Evolutionary conservation across 2,329 filamentous ascomycete species (phyloP).

Genomic region (Incumbomyces delicatus): DNA sequence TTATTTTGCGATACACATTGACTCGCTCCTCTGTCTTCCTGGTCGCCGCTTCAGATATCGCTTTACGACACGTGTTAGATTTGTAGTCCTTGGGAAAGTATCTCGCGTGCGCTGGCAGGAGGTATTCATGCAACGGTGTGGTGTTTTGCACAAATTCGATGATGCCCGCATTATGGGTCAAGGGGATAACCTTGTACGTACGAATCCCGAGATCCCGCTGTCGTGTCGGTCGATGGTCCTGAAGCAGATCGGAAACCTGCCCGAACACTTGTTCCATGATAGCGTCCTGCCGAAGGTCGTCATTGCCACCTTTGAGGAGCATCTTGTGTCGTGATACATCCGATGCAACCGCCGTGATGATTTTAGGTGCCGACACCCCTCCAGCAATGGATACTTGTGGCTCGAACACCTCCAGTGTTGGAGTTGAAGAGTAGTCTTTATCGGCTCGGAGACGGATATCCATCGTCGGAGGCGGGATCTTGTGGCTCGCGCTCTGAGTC

Average conservation of each 20-base stretch:
- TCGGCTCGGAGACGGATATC: constrained; percentile 64
- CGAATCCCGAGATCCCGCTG: constrained; percentile 83
- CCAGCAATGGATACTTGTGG: constrained; percentile 74
- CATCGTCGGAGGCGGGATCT: constrained; percentile 82
- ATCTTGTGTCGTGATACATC: constrained; percentile 78
- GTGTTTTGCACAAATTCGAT: constrained; percentile 97
- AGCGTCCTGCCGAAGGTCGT: constrained; percentile 91
- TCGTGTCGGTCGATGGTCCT: constrained; percentile 74
- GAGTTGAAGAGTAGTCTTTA: constrained; percentile 66
- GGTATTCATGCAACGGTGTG: constrained; percentile 79
- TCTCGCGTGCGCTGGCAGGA: constrained; percentile 78
- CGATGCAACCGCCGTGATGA: constrained; percentile 69
- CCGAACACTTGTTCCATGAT: constrained; percentile 99
- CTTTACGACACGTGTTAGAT: constrained; percentile 63
- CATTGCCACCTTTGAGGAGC: constrained; percentile 87
- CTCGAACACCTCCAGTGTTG: constrained; percentile 63
- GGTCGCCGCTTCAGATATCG: constrained; percentile 63
- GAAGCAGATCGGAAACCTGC: constrained; percentile 81
- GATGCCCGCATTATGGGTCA: constrained; percentile 74
- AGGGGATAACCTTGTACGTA: constrained; percentile 91
- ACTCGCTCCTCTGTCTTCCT: constrained; percentile 62
- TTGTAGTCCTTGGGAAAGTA: constrained; percentile 82
- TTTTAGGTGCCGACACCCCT: constrained; percentile 87
- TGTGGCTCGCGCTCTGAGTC: constrained; percentile 46
- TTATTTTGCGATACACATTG: constrained; percentile 65